These are phyloP conservation scores for Inonotus hispidus DNA, from an alignment of 1,284 basidiomycete species.

Conservation along the genomic window DNA sequence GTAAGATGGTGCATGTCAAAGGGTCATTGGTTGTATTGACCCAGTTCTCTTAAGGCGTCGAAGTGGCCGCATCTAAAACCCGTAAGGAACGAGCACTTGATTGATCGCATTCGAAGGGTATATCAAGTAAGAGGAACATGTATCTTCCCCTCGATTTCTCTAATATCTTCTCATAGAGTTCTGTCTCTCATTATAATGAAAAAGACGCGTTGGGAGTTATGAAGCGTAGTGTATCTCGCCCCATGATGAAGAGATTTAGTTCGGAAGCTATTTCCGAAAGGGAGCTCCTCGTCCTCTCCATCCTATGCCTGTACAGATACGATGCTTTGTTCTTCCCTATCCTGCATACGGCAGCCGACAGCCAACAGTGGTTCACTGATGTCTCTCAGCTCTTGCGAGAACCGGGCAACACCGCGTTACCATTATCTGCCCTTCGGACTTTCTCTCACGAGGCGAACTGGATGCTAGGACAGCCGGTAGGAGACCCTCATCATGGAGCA, in stretches of 20 bases:
- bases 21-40: neutral
- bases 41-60: slow-evolving; percentile 35
- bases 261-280: slow-evolving; percentile 57
- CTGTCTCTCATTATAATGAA: slow-evolving; percentile 47
- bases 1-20: neutral
- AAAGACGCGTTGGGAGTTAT: slow-evolving; percentile 49
- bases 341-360: slow-evolving; percentile 21
- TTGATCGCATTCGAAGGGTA: slow-evolving; percentile 47
- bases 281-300: slow-evolving; percentile 59
- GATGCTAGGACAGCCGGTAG: slow-evolving; percentile 38
- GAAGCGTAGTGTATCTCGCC: slow-evolving; percentile 49
- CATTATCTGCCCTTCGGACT: slow-evolving; percentile 48
- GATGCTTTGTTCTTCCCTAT: slow-evolving; percentile 44
- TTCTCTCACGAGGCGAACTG: slow-evolving; percentile 43
- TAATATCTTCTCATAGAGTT: slow-evolving; percentile 33
- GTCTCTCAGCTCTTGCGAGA: slow-evolving; percentile 53
- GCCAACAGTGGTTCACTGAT: slow-evolving; percentile 36
- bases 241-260: slow-evolving; percentile 52
- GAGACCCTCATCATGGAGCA: slow-evolving; percentile 31
- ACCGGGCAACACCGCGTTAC: slow-evolving; percentile 56
- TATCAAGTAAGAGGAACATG: slow-evolving; percentile 41
- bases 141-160: slow-evolving; percentile 19
- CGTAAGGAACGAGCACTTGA: slow-evolving; percentile 45
- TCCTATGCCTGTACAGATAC: slow-evolving; percentile 62
- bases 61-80: slow-evolving; percentile 46